Base-by-base conservation (phyloP, 768 basidiomycete species). In the Lactarius sp. region DNA sequence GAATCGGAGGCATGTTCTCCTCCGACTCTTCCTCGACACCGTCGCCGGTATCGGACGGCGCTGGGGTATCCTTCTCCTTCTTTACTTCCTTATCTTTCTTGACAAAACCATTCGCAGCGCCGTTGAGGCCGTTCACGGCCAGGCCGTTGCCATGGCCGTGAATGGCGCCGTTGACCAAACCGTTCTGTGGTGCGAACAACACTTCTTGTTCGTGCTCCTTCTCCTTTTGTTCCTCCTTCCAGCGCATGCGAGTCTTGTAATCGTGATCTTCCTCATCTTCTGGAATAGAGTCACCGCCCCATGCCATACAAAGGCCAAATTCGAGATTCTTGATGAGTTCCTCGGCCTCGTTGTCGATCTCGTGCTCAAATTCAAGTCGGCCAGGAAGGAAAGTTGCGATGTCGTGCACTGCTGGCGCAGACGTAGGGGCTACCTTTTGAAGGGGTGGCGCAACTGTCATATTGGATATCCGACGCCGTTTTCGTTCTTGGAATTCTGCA, bases 301-400 rank as follows among this genome's bases (percentile, higher is more conserved):
- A 96, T 37, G 85, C 82, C 22, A 83, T 78, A 64, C 92, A 92
- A n/a, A 94, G 77, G 2, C 92, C 96, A 69, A 98, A 98, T 72
- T 98, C 95, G 66, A 99, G 79, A 72, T 98, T 94, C 75, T 98
- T 98, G 67, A 98, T 88, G 2, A 92, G 75, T 70, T 95, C 88
- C 72, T 99, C 96, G 0, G 96, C 96, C 56, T 99, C 96, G 73
- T 99, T 97, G 71, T 98, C 95, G 5, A 93, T 77, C 74, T 99
- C 96, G 69, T 95, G 94, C 72, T 99, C 96, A 72, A 99, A 99
- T 74, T 99, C 96, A 41, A 99, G 81, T n/a, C 96, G 87, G 16
- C 96, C 96, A 9, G 96, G 96, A 71, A 99, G 87, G 76, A 88
- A 98, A 0, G 88, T 89, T 16, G 88, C 85, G 46, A 98, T 82